Base-by-base conservation (phyloP, 169 alveolate species). In the Toxoplasma gondii region DNA sequence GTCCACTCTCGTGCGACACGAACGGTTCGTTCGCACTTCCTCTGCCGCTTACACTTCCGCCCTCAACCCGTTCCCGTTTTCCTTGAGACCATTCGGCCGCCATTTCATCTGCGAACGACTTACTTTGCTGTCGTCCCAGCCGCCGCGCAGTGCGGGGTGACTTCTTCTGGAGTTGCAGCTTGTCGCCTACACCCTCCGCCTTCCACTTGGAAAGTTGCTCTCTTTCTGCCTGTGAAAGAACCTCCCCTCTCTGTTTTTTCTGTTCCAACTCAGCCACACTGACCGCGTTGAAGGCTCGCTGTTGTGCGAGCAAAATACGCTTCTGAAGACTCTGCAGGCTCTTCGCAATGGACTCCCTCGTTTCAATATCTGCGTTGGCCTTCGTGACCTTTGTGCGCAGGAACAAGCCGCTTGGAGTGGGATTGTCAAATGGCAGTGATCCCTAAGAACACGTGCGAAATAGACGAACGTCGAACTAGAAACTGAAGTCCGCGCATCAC, bases 341-440 rank as follows among this genome's bases (percentile, higher is more conserved):
- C 39, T n/a, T 45, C 43, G 24, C 45, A 17, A 78, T 16, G 34
- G 74, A 12, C 31, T 64, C 74, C 74, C n/a, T 16, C 24, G 4
- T 16, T 27, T 64, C n/a, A 27, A 4, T 27, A 1, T 64, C 74
- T 27, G 1, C 74, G 74, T 4, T 64, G 7, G 9, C n/a, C 29
- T 19, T 16, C 74, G 4, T 16, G 34, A 31, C 74, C 74, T 64
- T 64, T 27, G 24, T 27, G 34, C 74, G 29, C 74, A 16, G 9
- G 1, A 27, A 1, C 74, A 27, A 16, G 74, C 24, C 74, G 86
- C 45, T 16, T 45, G 86, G 86, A 12, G 44, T 1, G n/a, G 49
- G 39, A 45, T 78, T 78, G 74, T 92, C 92, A 54, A 92, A 92
- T 41, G 95, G 92, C 29, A 92, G 88, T 10, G 95, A 82, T 1